These are phyloP conservation scores for Thelonectria discophora DNA, from an alignment of 2,329 filamentous ascomycete species.

Conservation along the genomic window DNA sequence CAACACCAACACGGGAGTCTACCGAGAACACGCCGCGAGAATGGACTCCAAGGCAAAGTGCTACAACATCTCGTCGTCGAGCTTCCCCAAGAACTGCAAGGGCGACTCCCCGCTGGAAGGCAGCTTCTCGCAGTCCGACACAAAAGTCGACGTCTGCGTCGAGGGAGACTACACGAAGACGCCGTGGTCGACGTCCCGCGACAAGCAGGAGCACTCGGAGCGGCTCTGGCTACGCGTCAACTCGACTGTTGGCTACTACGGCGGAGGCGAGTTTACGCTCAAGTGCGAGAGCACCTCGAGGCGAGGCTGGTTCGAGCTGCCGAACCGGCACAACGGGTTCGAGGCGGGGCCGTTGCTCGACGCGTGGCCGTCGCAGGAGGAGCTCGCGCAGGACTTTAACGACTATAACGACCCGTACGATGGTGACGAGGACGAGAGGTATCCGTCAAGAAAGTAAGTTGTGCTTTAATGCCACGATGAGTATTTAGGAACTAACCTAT, in stretches of 20 bases:
- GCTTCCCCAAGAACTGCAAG: conserved; percentile 1
- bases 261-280: neutral
- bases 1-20: conserved; percentile 13
- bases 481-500: neutral
- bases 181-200: conserved; percentile 15
- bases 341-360: conserved; percentile 5
- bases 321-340: conserved; percentile 16
- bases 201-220: conserved; percentile 26
- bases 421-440: neutral
- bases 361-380: conserved; percentile 4
- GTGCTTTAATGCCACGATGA: neutral
- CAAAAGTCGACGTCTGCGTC: conserved; percentile 7
- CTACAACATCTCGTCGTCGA: neutral
- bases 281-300: conserved; percentile 25
- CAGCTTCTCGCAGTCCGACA: neutral
- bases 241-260: neutral
- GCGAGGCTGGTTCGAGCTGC: conserved; percentile 30
- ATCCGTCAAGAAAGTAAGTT: conserved; percentile 1
- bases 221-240: conserved; percentile 12
- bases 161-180: conserved; percentile 14
- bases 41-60: conserved; percentile 24
- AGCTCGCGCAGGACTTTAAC: conserved; percentile 5
- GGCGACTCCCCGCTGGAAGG: conserved; percentile 5
- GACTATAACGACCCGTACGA: neutral
- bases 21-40: conserved; percentile 16